Base-by-base conservation (phyloP, 768 basidiomycete genomes). In the Megacollybia marginata region DNA sequence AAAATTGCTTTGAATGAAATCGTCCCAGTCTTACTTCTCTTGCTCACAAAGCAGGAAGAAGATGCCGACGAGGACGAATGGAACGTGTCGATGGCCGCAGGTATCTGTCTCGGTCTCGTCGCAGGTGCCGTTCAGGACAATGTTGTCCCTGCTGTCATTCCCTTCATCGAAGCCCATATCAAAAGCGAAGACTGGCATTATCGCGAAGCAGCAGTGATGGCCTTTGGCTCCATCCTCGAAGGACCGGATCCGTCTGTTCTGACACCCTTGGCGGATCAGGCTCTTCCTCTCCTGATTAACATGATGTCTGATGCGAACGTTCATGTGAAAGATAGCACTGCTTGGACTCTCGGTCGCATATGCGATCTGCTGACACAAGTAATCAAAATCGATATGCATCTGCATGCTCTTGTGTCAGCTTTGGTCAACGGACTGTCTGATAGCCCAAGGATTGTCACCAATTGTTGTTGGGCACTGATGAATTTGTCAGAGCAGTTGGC, bases 61-160 rank as follows among this genome's bases (percentile, higher is more conserved):
- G 92, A 97, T 57, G 92, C 92, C 1, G 93, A 95, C 42, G 95
- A 97, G 55, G 96, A 97, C 57, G 96, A 99, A 64, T 99, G 96
- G 96, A 95, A 95, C 60, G 82, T 95, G 38, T 85, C 92, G 13
- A 97, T 97, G 95, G 92, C 95, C 16, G 94, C 92, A 9, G 92
- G 87, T 18, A 94, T 91, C 2, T 96, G 93, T 65, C 74, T 99
- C 47, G 74, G 82, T 18, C 83, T 92, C 47, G 81, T 97, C 53
- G 92, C 96, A 0, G 84, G 86, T 51, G 90, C 93, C 28, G 92
- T 97, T 10, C 79, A 88, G 49, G 95, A 99, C 62, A 73, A 79
- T 11, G 88, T 99, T 55, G 95, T 99, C 9, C 82, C 88, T 1
- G 84, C 85, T 7, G 90, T 97, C 47, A 94, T 99, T 48, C 95